Evolutionary conservation across 306 rosid species (phyloP).

Genomic region (Dicorynia guianensis): DNA sequence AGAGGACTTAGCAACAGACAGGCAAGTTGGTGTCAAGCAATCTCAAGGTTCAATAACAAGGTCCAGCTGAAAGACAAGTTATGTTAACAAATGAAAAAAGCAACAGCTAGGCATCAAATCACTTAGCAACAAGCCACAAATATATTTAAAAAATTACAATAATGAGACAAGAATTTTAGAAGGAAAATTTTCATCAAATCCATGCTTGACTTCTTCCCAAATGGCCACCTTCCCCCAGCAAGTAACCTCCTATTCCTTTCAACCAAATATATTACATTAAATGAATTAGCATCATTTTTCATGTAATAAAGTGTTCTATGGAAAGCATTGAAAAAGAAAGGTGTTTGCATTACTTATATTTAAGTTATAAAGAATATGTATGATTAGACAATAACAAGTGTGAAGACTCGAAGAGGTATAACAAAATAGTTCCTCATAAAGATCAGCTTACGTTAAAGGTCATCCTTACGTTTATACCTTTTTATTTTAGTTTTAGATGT

Average conservation of each 20-base stretch:
- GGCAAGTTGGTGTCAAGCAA: conserved; percentile 40
- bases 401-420: too few species aligned
- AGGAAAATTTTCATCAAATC: background rate
- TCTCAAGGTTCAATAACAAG: conserved; percentile 33
- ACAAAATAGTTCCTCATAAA: too few species aligned
- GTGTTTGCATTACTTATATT: too few species aligned
- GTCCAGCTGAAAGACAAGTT: conserved; percentile 33
- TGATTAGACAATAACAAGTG: too few species aligned
- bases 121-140: background rate
- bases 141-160: background rate
- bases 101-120: conserved; percentile 32
- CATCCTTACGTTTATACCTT: too few species aligned
- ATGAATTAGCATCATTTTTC: background rate
- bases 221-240: background rate
- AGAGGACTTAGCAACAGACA: conserved; percentile 45
- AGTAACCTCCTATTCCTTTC: background rate
- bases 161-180: too few species aligned
- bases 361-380: too few species aligned
- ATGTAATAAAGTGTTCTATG: background rate
- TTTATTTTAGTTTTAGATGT: too few species aligned
- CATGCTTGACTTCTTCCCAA: background rate
- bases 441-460: too few species aligned
- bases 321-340: too few species aligned
- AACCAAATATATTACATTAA: background rate
- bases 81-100: conserved; percentile 40